Conservation (phyloP, 148 eudicot species). For the Silene latifolia region DNA sequence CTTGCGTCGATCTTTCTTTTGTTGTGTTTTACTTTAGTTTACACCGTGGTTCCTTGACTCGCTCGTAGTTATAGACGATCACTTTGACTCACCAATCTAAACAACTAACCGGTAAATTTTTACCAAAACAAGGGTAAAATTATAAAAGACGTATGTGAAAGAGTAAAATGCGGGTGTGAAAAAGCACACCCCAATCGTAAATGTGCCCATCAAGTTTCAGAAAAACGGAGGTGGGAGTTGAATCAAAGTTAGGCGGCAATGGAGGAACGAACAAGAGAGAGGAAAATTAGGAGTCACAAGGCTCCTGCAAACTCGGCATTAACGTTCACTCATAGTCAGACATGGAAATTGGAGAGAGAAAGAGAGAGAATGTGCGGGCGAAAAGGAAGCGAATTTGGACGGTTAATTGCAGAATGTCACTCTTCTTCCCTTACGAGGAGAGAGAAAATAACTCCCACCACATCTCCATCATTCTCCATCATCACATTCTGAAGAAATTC, state of each 20-base stretch:
- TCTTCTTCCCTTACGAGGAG: conserved; percentile 14
- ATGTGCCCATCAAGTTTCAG: too few relatives aligned
- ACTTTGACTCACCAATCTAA: too few relatives aligned
- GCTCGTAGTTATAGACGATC: too few relatives aligned
- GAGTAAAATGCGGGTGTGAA: too few relatives aligned
- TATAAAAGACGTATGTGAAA: too few relatives aligned
- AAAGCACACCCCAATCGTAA: too few relatives aligned
- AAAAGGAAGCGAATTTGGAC: conserved; percentile 18
- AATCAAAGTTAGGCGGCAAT: conserved; percentile 12
- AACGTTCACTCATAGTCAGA: background rate
- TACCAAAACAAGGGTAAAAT: too few relatives aligned
- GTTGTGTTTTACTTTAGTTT: too few relatives aligned
- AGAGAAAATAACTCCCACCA: conserved; percentile 19
- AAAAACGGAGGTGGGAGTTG: background rate
- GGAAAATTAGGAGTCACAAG: background rate
- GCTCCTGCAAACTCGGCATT: background rate
- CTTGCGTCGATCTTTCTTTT: too few relatives aligned
- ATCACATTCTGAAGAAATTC: background rate
- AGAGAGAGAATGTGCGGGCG: background rate
- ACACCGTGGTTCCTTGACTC: too few relatives aligned
- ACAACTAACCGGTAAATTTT: too few relatives aligned
- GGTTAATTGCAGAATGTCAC: conserved; percentile 23
- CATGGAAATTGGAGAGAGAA: conserved; percentile 6
- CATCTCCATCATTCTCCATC: background rate
- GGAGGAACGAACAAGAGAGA: background rate